phyloP scores from a whole-genome alignment of 768 basidiomycete species.

The Boletus pseudo-olivaceus region DNA sequence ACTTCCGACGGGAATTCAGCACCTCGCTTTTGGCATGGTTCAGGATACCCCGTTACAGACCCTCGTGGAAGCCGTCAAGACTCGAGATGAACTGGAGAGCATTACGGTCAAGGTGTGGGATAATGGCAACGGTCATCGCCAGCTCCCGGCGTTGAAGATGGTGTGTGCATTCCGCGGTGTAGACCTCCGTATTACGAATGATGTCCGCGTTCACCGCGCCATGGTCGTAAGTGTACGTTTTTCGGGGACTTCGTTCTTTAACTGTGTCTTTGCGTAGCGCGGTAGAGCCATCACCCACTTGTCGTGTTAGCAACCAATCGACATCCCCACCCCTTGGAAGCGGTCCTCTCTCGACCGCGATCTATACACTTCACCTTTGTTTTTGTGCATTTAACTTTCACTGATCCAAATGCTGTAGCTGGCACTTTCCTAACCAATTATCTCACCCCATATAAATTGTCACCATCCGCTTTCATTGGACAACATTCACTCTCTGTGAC shows the following conservation, averaged over 20 bases:
- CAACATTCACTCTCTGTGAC: not conserved
- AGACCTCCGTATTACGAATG: constrained; percentile 46
- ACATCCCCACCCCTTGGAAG: not conserved
- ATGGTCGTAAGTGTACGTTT: constrained; percentile 41
- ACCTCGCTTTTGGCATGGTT: constrained; percentile 60
- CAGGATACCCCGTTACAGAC: constrained; percentile 50
- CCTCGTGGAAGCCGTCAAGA: constrained; percentile 54
- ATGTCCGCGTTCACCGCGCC: constrained; percentile 52
- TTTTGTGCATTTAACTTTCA: constrained; percentile 5
- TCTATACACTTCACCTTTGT: not conserved
- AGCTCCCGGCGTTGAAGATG: constrained; percentile 54
- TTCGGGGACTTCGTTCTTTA: constrained; percentile 11
- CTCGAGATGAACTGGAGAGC: constrained; percentile 39
- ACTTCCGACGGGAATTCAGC: constrained; percentile 48
- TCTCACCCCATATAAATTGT: constrained; percentile 1
- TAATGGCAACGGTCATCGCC: constrained; percentile 46
- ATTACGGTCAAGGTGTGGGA: constrained; percentile 56
- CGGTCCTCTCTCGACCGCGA: not conserved
- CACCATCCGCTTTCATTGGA: not conserved
- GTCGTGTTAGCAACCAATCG: constrained; percentile 17
- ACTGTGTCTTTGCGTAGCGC: constrained; percentile 18
- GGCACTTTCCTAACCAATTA: not conserved
- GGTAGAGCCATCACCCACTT: constrained; percentile 11
- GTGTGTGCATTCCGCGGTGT: constrained; percentile 63
- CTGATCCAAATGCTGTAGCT: constrained; percentile 18